A percentile compares a stretch with the other conserved stretches of the same genome.
Evolutionary conservation across 176 grass and related monocot species (phyloP).

Genomic region (Areca catechu): DNA sequence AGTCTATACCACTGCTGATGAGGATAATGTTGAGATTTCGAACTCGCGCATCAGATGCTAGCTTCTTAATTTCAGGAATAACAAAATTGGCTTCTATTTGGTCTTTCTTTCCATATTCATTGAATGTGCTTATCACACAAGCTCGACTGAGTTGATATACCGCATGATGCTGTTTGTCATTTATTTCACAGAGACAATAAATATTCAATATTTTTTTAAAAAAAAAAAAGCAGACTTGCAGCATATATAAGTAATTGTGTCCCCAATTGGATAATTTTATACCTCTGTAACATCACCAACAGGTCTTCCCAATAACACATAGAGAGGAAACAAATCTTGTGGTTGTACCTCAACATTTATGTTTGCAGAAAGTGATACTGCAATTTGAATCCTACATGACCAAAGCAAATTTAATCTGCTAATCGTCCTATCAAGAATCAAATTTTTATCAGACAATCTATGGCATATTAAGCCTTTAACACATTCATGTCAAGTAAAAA

Average conservation of each 20-base stretch:
- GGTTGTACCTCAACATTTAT: slow-evolving; percentile 42
- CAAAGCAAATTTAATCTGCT: too few relatives aligned
- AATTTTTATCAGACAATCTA: too few relatives aligned
- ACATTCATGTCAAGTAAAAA: too few relatives aligned
- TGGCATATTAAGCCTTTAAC: too few relatives aligned
- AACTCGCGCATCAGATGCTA: slow-evolving; percentile 42
- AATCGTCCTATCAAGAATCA: too few relatives aligned
- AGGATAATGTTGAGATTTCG: slow-evolving; percentile 66
- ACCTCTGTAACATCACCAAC: slow-evolving; percentile 26
- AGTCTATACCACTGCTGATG: slow-evolving; percentile 44
- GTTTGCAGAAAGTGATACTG: slow-evolving; percentile 39
- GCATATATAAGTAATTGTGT: too few relatives aligned
- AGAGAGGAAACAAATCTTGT: slow-evolving; percentile 60
- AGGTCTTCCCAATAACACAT: slow-evolving; percentile 58
- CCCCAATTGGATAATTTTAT: too few relatives aligned
- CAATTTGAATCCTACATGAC: slow-evolving; percentile 56
- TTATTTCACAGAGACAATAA: too few relatives aligned
- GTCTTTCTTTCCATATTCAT: slow-evolving; percentile 45
- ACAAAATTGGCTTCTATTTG: slow-evolving; percentile 64
- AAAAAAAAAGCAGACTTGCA: too few relatives aligned
- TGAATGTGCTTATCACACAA: slow-evolving; percentile 47
- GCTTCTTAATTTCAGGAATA: slow-evolving; percentile 54
- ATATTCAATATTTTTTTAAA: too few relatives aligned
- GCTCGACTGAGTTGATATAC: slow-evolving; percentile 43
- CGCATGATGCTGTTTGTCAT: slow-evolving; percentile 45